Conservation (phyloP, 2,329 filamentous ascomycete species). For the Dissoconium aciculare region DNA sequence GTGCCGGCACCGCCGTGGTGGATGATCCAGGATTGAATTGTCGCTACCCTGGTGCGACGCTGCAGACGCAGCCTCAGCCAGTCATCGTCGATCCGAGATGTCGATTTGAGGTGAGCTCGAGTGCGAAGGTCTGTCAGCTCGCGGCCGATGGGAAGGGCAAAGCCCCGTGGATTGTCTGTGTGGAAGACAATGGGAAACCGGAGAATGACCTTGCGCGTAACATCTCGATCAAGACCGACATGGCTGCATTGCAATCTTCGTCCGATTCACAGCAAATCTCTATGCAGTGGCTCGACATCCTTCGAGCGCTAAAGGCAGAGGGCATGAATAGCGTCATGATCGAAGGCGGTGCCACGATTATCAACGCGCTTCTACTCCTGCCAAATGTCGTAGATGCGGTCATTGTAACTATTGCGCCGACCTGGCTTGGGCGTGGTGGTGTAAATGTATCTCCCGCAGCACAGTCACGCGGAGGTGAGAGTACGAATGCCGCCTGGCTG, state of each 20-base stretch:
- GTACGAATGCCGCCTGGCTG: constrained; percentile 48
- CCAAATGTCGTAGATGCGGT: constrained; percentile 55
- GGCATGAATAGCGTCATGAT: constrained; percentile 73
- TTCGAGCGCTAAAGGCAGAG: constrained; percentile 42
- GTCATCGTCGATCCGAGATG: constrained; percentile 65
- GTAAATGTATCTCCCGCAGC: constrained; percentile 61
- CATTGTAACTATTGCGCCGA: constrained; percentile 78
- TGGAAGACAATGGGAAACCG: constrained; percentile 9
- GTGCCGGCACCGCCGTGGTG: constrained; percentile 66
- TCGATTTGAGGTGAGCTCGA: constrained; percentile 54
- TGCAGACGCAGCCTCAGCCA: constrained; percentile 57
- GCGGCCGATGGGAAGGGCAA: constrained; percentile 51
- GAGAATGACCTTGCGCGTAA: constrained; percentile 19
- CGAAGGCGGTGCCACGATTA: constrained; percentile 70
- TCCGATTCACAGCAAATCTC: constrained; percentile 22
- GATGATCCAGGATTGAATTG: constrained; percentile 82
- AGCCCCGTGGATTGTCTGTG: constrained; percentile 43
- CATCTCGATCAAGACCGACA: constrained; percentile 3
- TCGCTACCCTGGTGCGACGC: constrained; percentile 42
- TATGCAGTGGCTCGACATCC: constrained; percentile 53
- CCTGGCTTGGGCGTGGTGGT: constrained; percentile 72
- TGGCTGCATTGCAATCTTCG: constrained; percentile 15
- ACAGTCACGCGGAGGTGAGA: constrained; percentile 33
- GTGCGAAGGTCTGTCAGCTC: constrained; percentile 48
- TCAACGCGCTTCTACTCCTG: constrained; percentile 59